Percentiles rank a stretch among this genome's conserved stretches.
phyloP scores from a whole-genome alignment of 495 filamentous ascomycete species.

The Lasiosphaeria ovina region DNA sequence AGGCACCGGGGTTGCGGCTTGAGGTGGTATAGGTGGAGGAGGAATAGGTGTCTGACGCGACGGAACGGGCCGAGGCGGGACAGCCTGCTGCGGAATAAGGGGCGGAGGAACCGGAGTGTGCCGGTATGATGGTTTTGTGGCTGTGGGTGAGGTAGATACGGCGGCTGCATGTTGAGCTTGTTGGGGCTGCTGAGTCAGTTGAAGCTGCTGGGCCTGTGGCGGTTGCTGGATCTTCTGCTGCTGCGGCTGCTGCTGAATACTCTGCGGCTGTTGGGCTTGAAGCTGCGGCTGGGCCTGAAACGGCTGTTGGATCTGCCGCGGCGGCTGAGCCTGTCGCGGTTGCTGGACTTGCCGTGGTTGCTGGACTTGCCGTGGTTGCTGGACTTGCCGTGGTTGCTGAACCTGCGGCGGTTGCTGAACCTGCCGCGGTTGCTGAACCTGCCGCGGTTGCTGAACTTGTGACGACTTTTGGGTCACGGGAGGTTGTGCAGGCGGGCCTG shows the following conservation, averaged over 20 bases:
- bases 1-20: slow-evolving; percentile 9
- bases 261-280: slow-evolving; percentile 6
- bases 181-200: neutral
- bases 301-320: slow-evolving; percentile 12
- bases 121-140: slow-evolving; percentile 9
- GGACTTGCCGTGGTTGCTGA: neutral
- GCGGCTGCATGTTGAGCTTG: neutral
- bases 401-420: neutral
- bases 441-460: neutral
- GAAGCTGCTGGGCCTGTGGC: slow-evolving; percentile 7
- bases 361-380: neutral
- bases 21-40: slow-evolving; percentile 30
- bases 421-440: slow-evolving; percentile 3
- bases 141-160: slow-evolving; percentile 2
- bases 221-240: slow-evolving; percentile 8
- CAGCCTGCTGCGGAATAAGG: slow-evolving; percentile 22
- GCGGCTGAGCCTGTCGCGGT: slow-evolving; percentile 7
- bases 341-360: neutral
- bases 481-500: no score
- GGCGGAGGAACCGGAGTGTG: slow-evolving; percentile 32
- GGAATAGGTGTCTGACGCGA: slow-evolving; percentile 34
- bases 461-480: no score
- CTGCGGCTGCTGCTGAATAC: slow-evolving; percentile 9
- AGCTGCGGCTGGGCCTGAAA: slow-evolving; percentile 7
- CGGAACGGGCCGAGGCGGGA: slow-evolving; percentile 7